Evolutionary conservation across 208 protist species (phyloP), one percentile per base, ranked within the genome.

Genomic region (Leishmania braziliensis): DNA sequence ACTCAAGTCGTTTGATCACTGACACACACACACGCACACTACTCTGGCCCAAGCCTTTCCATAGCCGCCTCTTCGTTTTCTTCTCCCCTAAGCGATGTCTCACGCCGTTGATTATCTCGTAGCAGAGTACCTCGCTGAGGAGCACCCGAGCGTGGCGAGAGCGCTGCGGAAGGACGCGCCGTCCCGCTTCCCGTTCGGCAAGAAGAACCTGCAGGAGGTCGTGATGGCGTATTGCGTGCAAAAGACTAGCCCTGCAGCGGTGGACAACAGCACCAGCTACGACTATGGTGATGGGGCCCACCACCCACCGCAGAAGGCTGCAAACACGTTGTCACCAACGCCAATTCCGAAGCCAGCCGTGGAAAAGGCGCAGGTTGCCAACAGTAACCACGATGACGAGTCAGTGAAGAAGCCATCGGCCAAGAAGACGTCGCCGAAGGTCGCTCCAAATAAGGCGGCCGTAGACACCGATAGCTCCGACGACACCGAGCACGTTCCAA

Each of bases 371-470:
- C 84, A 86, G 50, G 80, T 92, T 48, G 77, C 86, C 3, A 86
- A 92, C 84, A 85, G 78, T 77, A 84, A 90, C 76, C 86, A 91
- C n/a, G 89, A 94, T 68, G 89, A 87, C 75, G 89, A 89, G 74
- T 89, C 89, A 8, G 82, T 89, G 66, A 75, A 48, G 76, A 92
- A 88, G 79, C 89, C 89, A 4, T 63, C 79, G 26, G 71, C 77
- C 5, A 83, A 58, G 66, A 90, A 87, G 84, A 71, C 77, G 18
- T 84, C 81, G 3, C 75, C 86, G 18, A 89, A 87, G 84, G 23
- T 60, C 0, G 79, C 82, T 23, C 71, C 86, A n/a, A 81, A 77
- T 75, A 83, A 83, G 86, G 84, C 85, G 5, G 75, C 83, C 3
- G 75, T 88, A 5, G 50, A 81, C 6, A 84, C 86, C 70, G 81